phyloP scores from a whole-genome alignment of 2,329 filamentous ascomycete species.

The Phoma sp. region DNA sequence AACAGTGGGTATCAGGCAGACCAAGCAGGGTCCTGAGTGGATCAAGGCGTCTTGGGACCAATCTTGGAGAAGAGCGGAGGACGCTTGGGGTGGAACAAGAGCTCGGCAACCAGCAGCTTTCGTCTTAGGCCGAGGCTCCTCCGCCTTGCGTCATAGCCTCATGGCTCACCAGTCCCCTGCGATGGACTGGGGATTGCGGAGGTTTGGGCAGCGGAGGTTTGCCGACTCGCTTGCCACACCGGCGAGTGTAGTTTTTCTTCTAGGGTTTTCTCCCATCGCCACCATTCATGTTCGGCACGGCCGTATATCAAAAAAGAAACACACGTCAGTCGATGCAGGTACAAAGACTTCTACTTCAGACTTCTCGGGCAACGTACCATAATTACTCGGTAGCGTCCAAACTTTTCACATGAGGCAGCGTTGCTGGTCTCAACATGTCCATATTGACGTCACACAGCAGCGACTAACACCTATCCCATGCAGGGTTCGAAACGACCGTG shows the following conservation, averaged over 20 bases:
- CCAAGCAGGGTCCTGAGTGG: conserved; percentile 35
- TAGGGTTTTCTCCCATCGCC: background rate
- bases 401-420: conserved; percentile 25
- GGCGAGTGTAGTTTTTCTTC: conserved; percentile 1
- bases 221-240: conserved; percentile 5
- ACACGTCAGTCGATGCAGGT: conserved; percentile 12
- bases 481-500: conserved; percentile 34
- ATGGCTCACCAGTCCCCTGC: background rate
- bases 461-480: conserved; percentile 21
- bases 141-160: conserved; percentile 32
- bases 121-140: conserved; percentile 25
- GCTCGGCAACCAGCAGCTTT: conserved; percentile 30
- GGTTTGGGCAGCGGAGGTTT: conserved; percentile 9
- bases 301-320: conserved; percentile 2
- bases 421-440: conserved; percentile 30
- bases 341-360: background rate
- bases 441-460: conserved; percentile 30
- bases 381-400: conserved; percentile 19
- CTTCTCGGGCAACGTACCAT: conserved; percentile 21
- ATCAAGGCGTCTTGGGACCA: conserved; percentile 27
- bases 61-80: conserved; percentile 30
- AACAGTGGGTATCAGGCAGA: conserved; percentile 36
- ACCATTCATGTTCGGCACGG: background rate
- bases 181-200: conserved; percentile 14
- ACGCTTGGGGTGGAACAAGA: conserved; percentile 34